A percentile compares a stretch with the other conserved stretches of the same genome.
These are phyloP conservation scores for Blastocystis sp. DNA, from an alignment of 352 stramenopile species.

Conservation along the genomic window DNA sequence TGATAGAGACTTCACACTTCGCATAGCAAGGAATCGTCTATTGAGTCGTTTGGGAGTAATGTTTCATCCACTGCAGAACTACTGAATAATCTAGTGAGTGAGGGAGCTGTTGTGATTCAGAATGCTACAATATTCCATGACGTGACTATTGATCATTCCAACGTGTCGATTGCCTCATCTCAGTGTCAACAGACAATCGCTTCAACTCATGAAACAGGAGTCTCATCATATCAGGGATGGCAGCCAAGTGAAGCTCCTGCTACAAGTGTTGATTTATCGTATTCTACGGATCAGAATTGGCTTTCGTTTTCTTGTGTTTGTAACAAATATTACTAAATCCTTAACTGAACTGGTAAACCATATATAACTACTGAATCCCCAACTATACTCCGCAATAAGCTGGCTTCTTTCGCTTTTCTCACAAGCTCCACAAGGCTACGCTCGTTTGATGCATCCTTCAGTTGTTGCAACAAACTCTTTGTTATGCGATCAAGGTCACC, in stretches of 20 bases:
- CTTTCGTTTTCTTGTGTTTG: not conserved
- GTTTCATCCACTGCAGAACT: not conserved
- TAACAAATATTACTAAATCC: not conserved
- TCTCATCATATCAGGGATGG: not conserved
- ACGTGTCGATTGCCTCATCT: not conserved
- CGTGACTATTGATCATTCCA: conserved; percentile 48
- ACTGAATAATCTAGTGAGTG: conserved; percentile 17
- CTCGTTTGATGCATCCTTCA: not conserved
- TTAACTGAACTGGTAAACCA: not conserved
- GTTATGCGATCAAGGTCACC: conserved; percentile 32
- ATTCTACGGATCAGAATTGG: not conserved
- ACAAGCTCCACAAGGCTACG: not conserved
- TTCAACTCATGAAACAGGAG: not conserved
- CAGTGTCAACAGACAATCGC: conserved; percentile 33
- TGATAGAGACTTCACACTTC: not conserved
- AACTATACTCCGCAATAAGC: not conserved
- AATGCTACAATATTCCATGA: conserved; percentile 31
- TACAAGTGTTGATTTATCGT: not conserved
- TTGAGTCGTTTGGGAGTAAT: not conserved
- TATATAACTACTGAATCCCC: not conserved
- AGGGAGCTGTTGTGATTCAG: conserved; percentile 32
- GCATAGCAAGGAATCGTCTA: not conserved
- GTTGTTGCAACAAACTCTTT: not conserved
- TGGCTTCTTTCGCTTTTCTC: not conserved
- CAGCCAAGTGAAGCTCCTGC: not conserved